Conservation (phyloP, 768 basidiomycete species). For the Pholiota microspora region DNA sequence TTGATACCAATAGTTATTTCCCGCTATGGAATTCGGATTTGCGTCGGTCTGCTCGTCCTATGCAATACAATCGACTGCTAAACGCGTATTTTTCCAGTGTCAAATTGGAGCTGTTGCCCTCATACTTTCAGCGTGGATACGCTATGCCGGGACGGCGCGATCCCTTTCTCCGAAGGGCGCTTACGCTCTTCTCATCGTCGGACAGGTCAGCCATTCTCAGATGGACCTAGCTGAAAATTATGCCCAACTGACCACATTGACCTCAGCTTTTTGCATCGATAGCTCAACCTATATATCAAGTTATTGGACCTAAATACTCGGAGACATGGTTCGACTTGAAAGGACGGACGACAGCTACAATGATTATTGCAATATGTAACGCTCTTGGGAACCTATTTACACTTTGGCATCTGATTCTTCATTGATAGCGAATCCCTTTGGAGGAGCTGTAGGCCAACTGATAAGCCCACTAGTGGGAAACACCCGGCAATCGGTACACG, state of each 20-base stretch:
- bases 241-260: neutral
- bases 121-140: slow-evolving; percentile 70
- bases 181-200: slow-evolving; percentile 67
- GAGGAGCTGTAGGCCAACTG: slow-evolving; percentile 71
- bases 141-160: slow-evolving; percentile 67
- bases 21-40: slow-evolving; percentile 58
- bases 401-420: slow-evolving; percentile 1
- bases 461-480: slow-evolving; percentile 61
- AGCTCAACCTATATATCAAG: slow-evolving; percentile 72
- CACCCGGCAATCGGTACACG: slow-evolving; percentile 56
- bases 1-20: slow-evolving; percentile 55
- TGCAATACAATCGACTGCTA: neutral
- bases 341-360: slow-evolving; percentile 76
- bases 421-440: slow-evolving; percentile 65
- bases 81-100: slow-evolving; percentile 39
- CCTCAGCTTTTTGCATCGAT: slow-evolving; percentile 67
- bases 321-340: slow-evolving; percentile 81
- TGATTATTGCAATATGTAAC: slow-evolving; percentile 52
- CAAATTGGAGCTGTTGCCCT: slow-evolving; percentile 54
- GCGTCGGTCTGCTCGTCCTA: slow-evolving; percentile 43
- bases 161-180: slow-evolving; percentile 49
- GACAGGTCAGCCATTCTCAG: slow-evolving; percentile 53
- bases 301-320: slow-evolving; percentile 78
- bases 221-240: neutral
- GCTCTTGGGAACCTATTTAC: neutral